Conservation (phyloP, 2,329 filamentous ascomycete genomes). For the Verticillium nubilum region DNA sequence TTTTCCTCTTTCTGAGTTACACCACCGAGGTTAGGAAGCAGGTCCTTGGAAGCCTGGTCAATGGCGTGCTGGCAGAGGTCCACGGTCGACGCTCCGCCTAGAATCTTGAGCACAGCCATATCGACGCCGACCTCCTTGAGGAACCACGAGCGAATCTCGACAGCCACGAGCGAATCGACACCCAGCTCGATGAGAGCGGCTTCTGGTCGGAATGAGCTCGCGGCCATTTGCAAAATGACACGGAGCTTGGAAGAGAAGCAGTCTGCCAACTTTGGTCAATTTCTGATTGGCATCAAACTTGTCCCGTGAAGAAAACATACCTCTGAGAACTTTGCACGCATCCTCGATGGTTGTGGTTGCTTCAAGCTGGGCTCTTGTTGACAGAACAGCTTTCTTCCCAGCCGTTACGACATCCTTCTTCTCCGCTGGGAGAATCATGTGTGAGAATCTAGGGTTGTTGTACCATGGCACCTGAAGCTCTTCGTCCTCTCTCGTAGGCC, state of each 20-base stretch:
- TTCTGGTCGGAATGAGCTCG: not conserved
- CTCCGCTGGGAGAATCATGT: not conserved
- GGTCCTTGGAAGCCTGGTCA: not conserved
- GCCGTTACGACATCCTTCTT: not conserved
- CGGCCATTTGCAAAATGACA: not conserved
- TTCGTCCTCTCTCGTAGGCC: constrained; percentile 11
- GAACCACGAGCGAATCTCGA: constrained; percentile 42
- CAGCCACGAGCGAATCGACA: constrained; percentile 21
- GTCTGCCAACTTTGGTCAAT: not conserved
- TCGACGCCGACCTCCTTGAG: constrained; percentile 35
- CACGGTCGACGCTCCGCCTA: constrained; percentile 23
- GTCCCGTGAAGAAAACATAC: not conserved
- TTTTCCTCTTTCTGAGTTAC: no score
- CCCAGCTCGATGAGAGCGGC: constrained; percentile 12
- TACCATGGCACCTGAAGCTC: not conserved
- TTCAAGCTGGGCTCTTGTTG: not conserved
- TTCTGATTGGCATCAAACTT: no score
- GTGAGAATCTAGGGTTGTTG: not conserved
- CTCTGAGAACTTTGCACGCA: not conserved
- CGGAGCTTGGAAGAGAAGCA: not conserved
- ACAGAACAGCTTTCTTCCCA: not conserved
- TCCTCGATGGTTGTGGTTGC: not conserved
- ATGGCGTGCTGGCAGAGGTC: constrained; percentile 3
- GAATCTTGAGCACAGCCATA: constrained; percentile 39
- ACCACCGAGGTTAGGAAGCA: not conserved